Evolutionary conservation across 192 early-diverging fungal genomes (phyloP).

Genomic region (Paraglomus brasilianum): DNA sequence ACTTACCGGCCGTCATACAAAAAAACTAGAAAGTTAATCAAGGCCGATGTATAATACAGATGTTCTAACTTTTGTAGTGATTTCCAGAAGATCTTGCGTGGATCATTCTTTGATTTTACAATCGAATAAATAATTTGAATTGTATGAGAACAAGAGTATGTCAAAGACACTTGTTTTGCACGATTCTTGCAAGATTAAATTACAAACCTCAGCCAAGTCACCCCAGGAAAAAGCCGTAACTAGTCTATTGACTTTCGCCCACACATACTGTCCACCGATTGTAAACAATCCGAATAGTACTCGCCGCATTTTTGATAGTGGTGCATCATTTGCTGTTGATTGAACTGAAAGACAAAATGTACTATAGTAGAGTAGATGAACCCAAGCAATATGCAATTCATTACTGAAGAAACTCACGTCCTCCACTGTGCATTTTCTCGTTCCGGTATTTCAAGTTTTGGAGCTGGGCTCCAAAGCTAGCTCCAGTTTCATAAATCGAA

Average conservation of each 20-base stretch:
- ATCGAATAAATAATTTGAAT: conserved; percentile 1
- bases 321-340: conserved; percentile 55
- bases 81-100: conserved; percentile 55
- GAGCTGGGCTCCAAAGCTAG: conserved; percentile 79
- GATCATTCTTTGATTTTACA: conserved; percentile 38
- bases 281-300: conserved; percentile 58
- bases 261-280: conserved; percentile 73
- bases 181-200: not conserved
- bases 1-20: conserved; percentile 78
- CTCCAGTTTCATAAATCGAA: conserved; percentile 69
- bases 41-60: conserved; percentile 53
- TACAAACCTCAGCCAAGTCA: conserved; percentile 54
- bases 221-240: conserved; percentile 74
- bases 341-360: conserved; percentile 46
- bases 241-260: conserved; percentile 57
- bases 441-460: conserved; percentile 84
- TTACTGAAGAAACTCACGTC: conserved; percentile 44
- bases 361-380: not conserved
- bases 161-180: not conserved
- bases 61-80: conserved; percentile 62
- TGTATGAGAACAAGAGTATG: not conserved
- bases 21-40: conserved; percentile 85
- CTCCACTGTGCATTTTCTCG: conserved; percentile 56
- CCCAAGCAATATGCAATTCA: not conserved
- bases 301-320: conserved; percentile 59